phyloP scores from a whole-genome alignment of 2,329 filamentous ascomycete species.

The Beauveria asiatica region DNA sequence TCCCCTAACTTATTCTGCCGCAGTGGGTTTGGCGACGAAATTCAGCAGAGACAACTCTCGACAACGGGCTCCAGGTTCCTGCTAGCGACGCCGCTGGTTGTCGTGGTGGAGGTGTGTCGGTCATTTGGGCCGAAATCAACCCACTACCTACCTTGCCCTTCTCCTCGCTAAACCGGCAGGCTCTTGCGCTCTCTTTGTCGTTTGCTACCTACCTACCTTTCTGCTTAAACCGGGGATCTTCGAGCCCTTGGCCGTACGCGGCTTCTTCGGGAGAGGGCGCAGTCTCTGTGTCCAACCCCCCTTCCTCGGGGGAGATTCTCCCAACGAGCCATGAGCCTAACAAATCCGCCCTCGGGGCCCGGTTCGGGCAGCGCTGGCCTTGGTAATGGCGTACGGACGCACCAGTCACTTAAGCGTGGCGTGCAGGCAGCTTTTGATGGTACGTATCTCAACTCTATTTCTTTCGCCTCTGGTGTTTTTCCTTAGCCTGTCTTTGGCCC shows the following conservation, averaged over 20 bases:
- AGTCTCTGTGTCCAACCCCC: not conserved
- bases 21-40: not conserved
- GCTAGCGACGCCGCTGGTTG: too few species aligned
- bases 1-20: not conserved
- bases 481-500: slow-evolving; percentile 12
- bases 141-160: not conserved
- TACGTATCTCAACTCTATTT: slow-evolving; percentile 25
- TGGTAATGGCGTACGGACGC: slow-evolving; percentile 30
- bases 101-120: not conserved
- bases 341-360: slow-evolving; percentile 40
- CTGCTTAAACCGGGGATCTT: not conserved
- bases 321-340: slow-evolving; percentile 38
- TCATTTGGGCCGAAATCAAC: not conserved
- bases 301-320: not conserved
- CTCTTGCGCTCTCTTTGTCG: not conserved
- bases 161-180: not conserved
- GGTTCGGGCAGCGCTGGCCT: slow-evolving; percentile 20
- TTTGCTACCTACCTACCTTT: not conserved
- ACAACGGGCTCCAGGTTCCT: too few species aligned
- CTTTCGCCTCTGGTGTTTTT: not conserved
- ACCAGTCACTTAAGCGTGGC: slow-evolving; percentile 46
- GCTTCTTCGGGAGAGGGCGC: not conserved
- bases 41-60: not conserved
- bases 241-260: not conserved
- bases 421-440: slow-evolving; percentile 55